phyloP scores from a whole-genome alignment of 192 early-diverging fungal genomes.

The Coemansia sp. region DNA sequence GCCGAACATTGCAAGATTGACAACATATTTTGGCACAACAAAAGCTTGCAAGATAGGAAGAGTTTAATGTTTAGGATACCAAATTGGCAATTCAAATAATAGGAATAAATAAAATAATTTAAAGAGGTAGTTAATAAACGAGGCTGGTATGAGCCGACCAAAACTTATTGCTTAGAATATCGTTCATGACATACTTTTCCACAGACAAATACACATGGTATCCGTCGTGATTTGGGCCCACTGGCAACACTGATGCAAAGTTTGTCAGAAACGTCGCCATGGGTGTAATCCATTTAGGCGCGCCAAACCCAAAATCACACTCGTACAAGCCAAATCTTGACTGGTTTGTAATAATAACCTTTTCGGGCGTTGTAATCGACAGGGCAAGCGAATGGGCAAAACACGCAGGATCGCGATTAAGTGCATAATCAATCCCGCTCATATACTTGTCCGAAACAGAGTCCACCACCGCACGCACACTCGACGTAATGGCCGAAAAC shows the following conservation, averaged over 20 bases:
- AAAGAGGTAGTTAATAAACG: constrained; percentile 7
- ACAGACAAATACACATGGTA: constrained; percentile 19
- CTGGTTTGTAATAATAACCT: constrained; percentile 20
- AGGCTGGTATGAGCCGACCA: constrained; percentile 7
- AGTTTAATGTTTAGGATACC: not conserved
- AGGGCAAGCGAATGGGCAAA: constrained; percentile 11
- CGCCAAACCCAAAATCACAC: constrained; percentile 29
- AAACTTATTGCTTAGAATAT: constrained; percentile 10
- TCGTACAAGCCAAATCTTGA: constrained; percentile 19
- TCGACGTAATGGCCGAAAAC: not conserved
- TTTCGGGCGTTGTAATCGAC: not conserved
- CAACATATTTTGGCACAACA: no score
- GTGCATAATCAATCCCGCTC: constrained; percentile 1
- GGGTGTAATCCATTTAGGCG: constrained; percentile 17
- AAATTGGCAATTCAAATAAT: not conserved
- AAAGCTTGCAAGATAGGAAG: not conserved
- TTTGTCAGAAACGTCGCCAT: constrained; percentile 8
- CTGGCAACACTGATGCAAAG: constrained; percentile 16
- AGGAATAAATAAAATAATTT: not conserved
- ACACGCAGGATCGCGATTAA: constrained; percentile 2
- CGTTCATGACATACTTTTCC: constrained; percentile 9
- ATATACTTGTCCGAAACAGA: not conserved
- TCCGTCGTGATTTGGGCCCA: not conserved
- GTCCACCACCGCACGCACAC: constrained; percentile 8
- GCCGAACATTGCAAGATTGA: no score